These are phyloP conservation scores for Colletotrichum nymphaeae DNA, from an alignment of 2,329 filamentous ascomycete species.

Conservation along the genomic window DNA sequence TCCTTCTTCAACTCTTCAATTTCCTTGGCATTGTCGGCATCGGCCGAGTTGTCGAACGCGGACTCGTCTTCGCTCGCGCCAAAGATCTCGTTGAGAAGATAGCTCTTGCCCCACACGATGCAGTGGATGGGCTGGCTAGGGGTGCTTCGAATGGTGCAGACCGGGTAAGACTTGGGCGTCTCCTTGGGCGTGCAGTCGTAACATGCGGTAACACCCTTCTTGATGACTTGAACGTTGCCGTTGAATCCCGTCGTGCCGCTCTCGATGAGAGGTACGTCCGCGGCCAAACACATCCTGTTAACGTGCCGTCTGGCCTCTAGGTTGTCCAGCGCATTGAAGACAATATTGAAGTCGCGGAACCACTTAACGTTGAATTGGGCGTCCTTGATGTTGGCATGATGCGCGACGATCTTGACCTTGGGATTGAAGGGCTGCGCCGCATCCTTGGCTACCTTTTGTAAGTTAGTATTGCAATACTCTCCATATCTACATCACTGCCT, in stretches of 20 bases:
- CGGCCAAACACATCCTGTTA: slow-evolving; percentile 96
- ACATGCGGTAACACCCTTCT: slow-evolving; percentile 90
- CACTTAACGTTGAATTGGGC: slow-evolving; percentile 85
- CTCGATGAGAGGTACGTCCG: slow-evolving; percentile 90
- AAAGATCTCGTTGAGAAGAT: slow-evolving; percentile 94
- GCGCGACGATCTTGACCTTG: slow-evolving; percentile 83
- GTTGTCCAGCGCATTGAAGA: slow-evolving; percentile 98
- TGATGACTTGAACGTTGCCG: slow-evolving; percentile 96
- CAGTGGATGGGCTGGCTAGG: slow-evolving; percentile 97
- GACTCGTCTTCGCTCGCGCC: slow-evolving; percentile 90
- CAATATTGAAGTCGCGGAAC: slow-evolving; percentile 85
- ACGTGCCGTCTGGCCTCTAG: slow-evolving; percentile 93
- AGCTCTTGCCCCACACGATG: slow-evolving; percentile 99
- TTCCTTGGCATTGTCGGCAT: slow-evolving; percentile 85
- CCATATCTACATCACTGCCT: slow-evolving; percentile 7
- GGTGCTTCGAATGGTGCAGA: slow-evolving; percentile 97
- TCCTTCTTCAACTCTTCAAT: slow-evolving; percentile 90
- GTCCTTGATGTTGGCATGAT: slow-evolving; percentile 97
- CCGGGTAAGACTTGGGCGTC: slow-evolving; percentile 90
- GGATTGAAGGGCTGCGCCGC: slow-evolving; percentile 93
- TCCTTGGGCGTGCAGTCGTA: slow-evolving; percentile 96
- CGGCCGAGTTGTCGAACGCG: slow-evolving; percentile 81
- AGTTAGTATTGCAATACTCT: slow-evolving; percentile 9
- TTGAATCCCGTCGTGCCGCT: slow-evolving; percentile 98
- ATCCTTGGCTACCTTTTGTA: slow-evolving; percentile 84